phyloP scores from a whole-genome alignment of 352 stramenopile species.

The Phytophthora hibernalis region DNA sequence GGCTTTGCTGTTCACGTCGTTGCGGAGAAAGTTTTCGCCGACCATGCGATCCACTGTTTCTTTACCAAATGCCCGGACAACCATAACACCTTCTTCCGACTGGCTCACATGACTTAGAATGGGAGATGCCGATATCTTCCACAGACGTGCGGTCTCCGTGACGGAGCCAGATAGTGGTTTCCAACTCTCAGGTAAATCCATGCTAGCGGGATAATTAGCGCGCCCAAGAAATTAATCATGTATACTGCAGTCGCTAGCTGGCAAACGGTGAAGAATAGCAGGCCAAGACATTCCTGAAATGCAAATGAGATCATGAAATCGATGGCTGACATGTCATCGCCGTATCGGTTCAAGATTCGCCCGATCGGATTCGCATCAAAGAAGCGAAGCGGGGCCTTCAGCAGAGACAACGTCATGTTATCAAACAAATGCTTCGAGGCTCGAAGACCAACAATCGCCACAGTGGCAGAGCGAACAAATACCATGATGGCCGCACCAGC shows the following conservation, averaged over 20 bases:
- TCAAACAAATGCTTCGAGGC: conserved; percentile 82
- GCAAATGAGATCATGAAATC: conserved; percentile 73
- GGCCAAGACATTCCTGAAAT: conserved; percentile 50
- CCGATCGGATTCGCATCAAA: conserved; percentile 93
- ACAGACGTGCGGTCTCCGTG: conserved; percentile 49
- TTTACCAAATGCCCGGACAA: conserved; percentile 50
- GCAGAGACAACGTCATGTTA: conserved; percentile 79
- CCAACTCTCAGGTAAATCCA: conserved; percentile 77
- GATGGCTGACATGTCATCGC: conserved; percentile 88
- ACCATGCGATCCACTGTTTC: conserved; percentile 33
- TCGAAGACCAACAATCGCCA: conserved; percentile 52
- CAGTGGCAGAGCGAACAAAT: conserved; percentile 31
- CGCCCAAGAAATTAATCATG: conserved; percentile 72
- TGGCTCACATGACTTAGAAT: conserved; percentile 46
- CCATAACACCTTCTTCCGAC: conserved; percentile 40
- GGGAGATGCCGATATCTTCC: conserved; percentile 46
- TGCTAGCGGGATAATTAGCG: conserved; percentile 82
- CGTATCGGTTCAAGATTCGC: conserved; percentile 91
- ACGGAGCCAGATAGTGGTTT: conserved; percentile 47
- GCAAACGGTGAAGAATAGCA: conserved; percentile 77
- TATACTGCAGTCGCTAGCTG: conserved; percentile 78
- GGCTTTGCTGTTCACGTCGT: conserved; percentile 39
- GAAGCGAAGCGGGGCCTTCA: conserved; percentile 91
- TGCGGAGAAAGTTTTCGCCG: conserved; percentile 30
- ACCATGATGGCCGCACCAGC: conserved; percentile 42